Conservation (phyloP, 768 basidiomycete genomes). For the Porpolomopsis calyptriformis region DNA sequence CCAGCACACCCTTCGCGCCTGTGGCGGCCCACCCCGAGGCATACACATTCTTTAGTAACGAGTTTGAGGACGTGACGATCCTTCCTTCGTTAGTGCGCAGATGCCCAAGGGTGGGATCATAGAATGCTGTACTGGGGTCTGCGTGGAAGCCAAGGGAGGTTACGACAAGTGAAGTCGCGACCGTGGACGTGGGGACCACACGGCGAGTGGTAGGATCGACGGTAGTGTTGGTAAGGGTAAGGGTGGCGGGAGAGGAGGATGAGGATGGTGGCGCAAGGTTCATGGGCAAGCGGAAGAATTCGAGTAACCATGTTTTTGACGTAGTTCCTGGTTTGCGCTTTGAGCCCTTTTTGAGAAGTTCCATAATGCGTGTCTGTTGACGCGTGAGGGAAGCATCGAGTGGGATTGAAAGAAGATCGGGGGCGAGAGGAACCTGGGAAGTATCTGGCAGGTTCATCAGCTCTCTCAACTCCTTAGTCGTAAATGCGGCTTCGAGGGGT, state of each 20-base stretch:
- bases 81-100: conserved; percentile 44
- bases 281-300: conserved; percentile 70
- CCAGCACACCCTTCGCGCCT: conserved; percentile 86
- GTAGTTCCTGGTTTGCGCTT: conserved; percentile 39
- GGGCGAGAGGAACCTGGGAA: conserved; percentile 52
- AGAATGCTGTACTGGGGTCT: conserved; percentile 50
- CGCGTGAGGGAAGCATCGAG: conserved; percentile 39
- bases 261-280: conserved; percentile 26
- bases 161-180: conserved; percentile 67
- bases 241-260: conserved; percentile 22
- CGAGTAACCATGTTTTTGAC: conserved; percentile 64
- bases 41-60: conserved; percentile 54
- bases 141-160: conserved; percentile 81
- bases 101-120: conserved; percentile 44
- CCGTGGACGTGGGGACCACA: conserved; percentile 42
- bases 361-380: conserved; percentile 56
- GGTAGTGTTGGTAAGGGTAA: conserved; percentile 52
- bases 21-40: conserved; percentile 89
- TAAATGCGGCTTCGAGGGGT: conserved; percentile 81
- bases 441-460: conserved; percentile 58
- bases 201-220: conserved; percentile 39
- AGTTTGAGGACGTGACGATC: conserved; percentile 21
- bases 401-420: conserved; percentile 31
- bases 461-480: conserved; percentile 88
- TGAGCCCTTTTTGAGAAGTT: conserved; percentile 59